Percentiles rank a stretch among this genome's conserved stretches.
Evolutionary conservation across 306 rosid genomes (phyloP).

Genomic region (Casuarina glauca): DNA sequence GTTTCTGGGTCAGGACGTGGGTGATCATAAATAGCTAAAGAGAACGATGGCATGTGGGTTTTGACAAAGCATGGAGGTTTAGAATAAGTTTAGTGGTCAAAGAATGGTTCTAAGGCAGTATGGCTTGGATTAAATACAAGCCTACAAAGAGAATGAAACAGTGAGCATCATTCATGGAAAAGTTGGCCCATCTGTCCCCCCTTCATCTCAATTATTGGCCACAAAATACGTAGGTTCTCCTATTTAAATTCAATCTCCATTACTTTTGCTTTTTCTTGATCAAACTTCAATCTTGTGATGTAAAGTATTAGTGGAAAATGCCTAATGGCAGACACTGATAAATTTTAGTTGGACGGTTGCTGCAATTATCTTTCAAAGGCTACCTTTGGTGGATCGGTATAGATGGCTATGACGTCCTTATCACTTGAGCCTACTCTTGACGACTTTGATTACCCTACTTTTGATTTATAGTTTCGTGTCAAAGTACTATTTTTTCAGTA

Average conservation of each 20-base stretch:
- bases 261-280: too few relatives aligned
- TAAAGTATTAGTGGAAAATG: neutral
- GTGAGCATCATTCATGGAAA: neutral
- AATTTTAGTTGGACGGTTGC: conserved; percentile 2
- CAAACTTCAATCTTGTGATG: too few relatives aligned
- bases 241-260: conserved; percentile 1
- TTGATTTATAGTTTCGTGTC: neutral
- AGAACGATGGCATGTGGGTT: too few relatives aligned
- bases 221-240: neutral
- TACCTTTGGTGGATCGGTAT: neutral
- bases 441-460: neutral
- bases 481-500: neutral
- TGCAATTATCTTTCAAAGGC: neutral
- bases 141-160: neutral
- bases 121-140: neutral
- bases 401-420: neutral
- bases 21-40: too few relatives aligned
- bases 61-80: neutral
- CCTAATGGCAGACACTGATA: conserved; percentile 14
- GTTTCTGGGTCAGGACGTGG: too few relatives aligned
- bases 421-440: neutral
- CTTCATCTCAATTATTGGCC: conserved; percentile 23
- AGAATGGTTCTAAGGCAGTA: neutral
- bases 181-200: conserved; percentile 26
- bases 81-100: neutral